These are phyloP conservation scores for Solanum rostratum DNA, from an alignment of 257 asterid genomes.

Conservation along the genomic window DNA sequence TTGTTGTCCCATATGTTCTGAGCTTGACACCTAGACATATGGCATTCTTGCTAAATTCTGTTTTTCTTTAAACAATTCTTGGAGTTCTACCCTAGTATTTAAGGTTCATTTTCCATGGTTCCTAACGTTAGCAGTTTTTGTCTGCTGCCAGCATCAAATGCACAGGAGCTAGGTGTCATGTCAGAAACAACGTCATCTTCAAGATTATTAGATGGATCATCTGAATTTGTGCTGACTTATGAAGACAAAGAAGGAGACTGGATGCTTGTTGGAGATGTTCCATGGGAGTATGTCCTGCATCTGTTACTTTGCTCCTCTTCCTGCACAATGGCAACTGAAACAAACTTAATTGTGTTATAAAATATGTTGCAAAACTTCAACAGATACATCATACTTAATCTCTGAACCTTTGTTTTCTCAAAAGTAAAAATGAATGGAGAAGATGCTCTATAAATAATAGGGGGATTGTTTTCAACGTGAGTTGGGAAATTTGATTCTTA, in stretches of 20 bases:
- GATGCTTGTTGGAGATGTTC: constrained; percentile 96
- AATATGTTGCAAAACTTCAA: not conserved
- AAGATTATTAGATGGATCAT: constrained; percentile 49
- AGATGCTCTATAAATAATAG: not conserved
- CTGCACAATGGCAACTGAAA: not conserved
- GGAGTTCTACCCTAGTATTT: not conserved
- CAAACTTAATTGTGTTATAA: not conserved
- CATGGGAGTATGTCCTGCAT: constrained; percentile 64
- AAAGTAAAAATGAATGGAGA: not conserved
- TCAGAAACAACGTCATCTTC: constrained; percentile 19
- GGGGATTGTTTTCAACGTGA: not conserved
- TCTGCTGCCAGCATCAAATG: constrained; percentile 27
- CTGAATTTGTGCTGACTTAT: constrained; percentile 71
- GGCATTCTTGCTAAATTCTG: not conserved
- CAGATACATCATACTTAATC: not conserved
- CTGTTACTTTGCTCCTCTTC: not conserved
- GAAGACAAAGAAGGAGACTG: constrained; percentile 91
- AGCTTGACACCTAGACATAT: not conserved
- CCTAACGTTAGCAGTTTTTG: not conserved
- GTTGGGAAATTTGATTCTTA: not conserved
- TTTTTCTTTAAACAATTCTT: not conserved
- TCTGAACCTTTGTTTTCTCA: not conserved
- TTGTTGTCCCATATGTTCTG: not conserved
- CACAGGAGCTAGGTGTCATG: constrained; percentile 28
- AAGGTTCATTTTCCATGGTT: not conserved